phyloP scores from a whole-genome alignment of 225 moss, liverwort and hornwort genomes.

The Anthoceros angustus region DNA sequence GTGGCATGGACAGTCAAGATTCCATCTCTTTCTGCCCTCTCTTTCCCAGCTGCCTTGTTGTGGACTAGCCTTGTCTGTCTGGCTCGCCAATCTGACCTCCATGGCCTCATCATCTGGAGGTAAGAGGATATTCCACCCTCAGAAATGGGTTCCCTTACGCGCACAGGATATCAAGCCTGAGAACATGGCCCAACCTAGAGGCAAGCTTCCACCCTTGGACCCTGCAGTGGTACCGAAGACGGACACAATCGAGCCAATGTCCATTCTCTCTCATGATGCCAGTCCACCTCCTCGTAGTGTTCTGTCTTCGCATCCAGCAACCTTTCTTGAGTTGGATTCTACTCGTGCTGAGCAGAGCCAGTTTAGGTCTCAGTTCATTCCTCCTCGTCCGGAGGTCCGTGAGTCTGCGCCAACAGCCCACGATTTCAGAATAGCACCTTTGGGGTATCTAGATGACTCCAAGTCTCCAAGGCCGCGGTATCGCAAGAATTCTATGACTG shows the following conservation, averaged over 20 bases:
- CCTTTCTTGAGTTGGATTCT: not conserved
- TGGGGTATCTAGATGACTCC: not conserved
- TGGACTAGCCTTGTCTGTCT: no score
- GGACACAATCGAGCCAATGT: not conserved
- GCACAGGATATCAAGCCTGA: constrained; percentile 3
- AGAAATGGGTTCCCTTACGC: not conserved
- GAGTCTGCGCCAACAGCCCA: not conserved
- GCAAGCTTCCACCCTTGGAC: constrained; percentile 2
- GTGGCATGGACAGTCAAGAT: no score
- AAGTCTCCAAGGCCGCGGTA: not conserved
- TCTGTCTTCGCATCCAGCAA: not conserved
- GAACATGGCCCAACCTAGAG: not conserved
- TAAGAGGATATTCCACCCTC: not conserved
- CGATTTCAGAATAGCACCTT: not conserved
- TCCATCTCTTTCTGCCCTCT: no score
- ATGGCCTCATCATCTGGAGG: constrained; percentile 2
- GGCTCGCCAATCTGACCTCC: no score
- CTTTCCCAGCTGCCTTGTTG: no score
- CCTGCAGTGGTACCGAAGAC: not conserved
- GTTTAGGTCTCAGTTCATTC: no score
- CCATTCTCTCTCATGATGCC: not conserved
- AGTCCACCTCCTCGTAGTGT: not conserved
- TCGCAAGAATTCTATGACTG: constrained; percentile 1
- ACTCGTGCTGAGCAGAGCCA: not conserved
- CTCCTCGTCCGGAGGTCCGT: no score